A percentile compares a stretch with the other conserved stretches of the same genome.
These are phyloP conservation scores for Parafenestella ontariensis DNA, from an alignment of 2,329 filamentous ascomycete genomes.

Conservation along the genomic window DNA sequence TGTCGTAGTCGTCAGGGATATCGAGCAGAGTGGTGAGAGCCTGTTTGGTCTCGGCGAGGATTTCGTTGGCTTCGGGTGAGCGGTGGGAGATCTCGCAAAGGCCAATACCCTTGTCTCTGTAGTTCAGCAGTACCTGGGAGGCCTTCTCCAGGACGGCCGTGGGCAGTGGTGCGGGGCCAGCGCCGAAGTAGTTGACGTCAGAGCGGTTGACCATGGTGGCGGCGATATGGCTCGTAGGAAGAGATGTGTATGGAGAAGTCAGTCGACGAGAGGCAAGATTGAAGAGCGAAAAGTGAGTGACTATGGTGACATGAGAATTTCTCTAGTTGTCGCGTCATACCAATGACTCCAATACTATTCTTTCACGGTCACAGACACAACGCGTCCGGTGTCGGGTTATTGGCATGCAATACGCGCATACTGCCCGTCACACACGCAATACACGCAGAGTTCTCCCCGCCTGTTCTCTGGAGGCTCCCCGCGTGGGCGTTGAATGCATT, in stretches of 20 bases:
- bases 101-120: constrained; percentile 79
- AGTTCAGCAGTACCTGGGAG: constrained; percentile 80
- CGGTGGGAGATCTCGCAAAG: constrained; percentile 92
- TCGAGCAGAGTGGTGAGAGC: constrained; percentile 77
- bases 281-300: constrained; percentile 9
- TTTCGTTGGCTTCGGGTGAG: constrained; percentile 76
- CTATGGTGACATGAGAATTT: constrained; percentile 17
- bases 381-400: constrained; percentile 34
- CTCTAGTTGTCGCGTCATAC: constrained; percentile 32
- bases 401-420: constrained; percentile 8
- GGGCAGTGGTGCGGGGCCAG: constrained; percentile 86
- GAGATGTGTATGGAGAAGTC: neutral
- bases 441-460: neutral
- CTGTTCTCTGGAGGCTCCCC: constrained; percentile 8
- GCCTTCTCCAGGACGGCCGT: constrained; percentile 81
- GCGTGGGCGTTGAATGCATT: constrained; percentile 20
- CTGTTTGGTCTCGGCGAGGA: constrained; percentile 80
- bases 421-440: neutral
- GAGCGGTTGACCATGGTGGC: constrained; percentile 71
- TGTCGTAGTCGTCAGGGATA: constrained; percentile 84
- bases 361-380: constrained; percentile 9
- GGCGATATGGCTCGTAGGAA: constrained; percentile 2
- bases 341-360: constrained; percentile 34
- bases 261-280: constrained; percentile 4
- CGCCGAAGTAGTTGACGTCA: constrained; percentile 86